A percentile compares a stretch with the other conserved stretches of the same genome.
Evolutionary conservation across 495 filamentous ascomycete species (phyloP).

Genomic region (Xylaria castorea): DNA sequence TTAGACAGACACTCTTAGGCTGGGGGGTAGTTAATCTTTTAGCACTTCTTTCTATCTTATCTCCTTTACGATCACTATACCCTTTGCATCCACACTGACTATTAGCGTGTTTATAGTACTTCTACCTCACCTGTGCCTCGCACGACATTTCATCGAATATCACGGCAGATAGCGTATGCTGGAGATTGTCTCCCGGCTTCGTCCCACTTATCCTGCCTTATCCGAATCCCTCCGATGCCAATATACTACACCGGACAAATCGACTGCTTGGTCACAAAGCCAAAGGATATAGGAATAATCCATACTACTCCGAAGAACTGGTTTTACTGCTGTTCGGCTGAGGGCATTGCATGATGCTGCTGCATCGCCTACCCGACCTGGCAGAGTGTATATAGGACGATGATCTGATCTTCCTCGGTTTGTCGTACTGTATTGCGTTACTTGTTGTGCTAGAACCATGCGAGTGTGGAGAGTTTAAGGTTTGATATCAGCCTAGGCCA

Average conservation of each 20-base stretch:
- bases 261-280: background rate
- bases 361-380: background rate
- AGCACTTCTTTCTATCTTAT: background rate
- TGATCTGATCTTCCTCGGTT: background rate
- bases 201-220: background rate
- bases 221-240: background rate
- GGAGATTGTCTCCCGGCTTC: background rate
- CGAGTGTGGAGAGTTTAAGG: background rate
- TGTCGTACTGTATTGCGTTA: background rate
- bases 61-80: background rate
- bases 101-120: background rate
- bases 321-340: background rate
- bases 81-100: background rate
- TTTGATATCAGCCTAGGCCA: background rate
- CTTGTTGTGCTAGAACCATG: background rate
- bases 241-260: background rate
- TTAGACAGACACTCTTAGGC: background rate
- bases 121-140: background rate
- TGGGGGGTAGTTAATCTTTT: background rate
- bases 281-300: background rate
- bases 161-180: background rate
- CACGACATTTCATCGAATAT: constrained; percentile 18
- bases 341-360: background rate
- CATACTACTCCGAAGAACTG: background rate
- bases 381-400: background rate